Evolutionary conservation across 2,329 filamentous ascomycete species (phyloP).

Genomic region (Colletotrichum lini): DNA sequence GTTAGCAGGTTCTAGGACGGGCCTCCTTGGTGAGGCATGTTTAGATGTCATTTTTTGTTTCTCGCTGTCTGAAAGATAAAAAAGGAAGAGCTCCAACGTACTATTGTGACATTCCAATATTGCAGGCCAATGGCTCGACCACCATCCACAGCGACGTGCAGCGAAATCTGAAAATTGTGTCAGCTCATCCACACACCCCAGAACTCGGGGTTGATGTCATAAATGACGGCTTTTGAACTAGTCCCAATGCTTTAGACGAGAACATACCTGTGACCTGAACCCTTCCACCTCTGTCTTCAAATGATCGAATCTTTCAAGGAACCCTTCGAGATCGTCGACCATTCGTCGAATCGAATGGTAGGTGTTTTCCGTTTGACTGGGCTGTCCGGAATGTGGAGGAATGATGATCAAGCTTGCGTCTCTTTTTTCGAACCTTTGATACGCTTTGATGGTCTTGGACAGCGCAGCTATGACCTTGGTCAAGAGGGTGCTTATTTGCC

Average conservation of each 20-base stretch:
- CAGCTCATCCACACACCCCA: not conserved
- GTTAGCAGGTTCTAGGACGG: too few species aligned
- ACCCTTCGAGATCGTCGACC: not conserved
- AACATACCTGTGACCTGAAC: conserved; percentile 1
- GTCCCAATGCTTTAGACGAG: too few species aligned
- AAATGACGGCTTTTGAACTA: too few species aligned
- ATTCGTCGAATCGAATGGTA: not conserved
- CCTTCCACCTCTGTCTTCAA: not conserved
- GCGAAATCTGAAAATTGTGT: not conserved
- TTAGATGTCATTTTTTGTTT: too few species aligned
- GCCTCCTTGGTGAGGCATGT: too few species aligned
- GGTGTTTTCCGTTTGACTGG: not conserved
- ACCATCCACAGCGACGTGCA: conserved; percentile 4
- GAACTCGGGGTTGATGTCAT: too few species aligned
- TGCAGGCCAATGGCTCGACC: conserved; percentile 1
- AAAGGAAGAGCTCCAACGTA: not conserved
- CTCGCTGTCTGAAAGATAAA: too few species aligned
- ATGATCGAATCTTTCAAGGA: not conserved
- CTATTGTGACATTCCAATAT: conserved; percentile 17
- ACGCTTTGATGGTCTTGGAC: not conserved
- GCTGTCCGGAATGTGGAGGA: too few species aligned
- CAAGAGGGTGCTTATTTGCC: not conserved
- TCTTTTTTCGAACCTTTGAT: not conserved
- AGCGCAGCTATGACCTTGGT: not conserved
- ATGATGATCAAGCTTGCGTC: not conserved